These are phyloP conservation scores for Elsinoe batatas DNA, from an alignment of 2,329 filamentous ascomycete species.

Conservation along the genomic window DNA sequence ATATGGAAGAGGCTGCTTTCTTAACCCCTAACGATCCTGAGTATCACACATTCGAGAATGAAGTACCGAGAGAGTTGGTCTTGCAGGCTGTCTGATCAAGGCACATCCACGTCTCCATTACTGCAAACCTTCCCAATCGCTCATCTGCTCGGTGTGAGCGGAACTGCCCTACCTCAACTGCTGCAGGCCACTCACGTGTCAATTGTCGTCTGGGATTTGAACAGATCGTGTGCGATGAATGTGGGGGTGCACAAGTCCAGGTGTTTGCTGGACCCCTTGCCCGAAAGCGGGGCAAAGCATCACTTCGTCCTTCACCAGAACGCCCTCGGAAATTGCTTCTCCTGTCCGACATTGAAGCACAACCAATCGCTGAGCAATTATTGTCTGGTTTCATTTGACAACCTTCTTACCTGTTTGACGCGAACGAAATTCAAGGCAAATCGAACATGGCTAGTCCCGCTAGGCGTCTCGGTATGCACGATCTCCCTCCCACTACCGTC, in stretches of 20 bases:
- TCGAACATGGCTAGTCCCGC: slow-evolving; percentile 14
- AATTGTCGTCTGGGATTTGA: not conserved
- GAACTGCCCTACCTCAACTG: too few relatives aligned
- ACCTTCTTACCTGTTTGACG: not conserved
- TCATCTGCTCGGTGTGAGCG: too few relatives aligned
- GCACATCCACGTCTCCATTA: too few relatives aligned
- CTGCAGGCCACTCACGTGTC: not conserved
- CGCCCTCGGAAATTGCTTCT: slow-evolving; percentile 4
- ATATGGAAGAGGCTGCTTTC: slow-evolving; percentile 3
- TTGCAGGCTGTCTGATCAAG: not conserved
- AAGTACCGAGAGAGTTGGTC: not conserved
- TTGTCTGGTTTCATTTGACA: not conserved
- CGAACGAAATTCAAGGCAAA: not conserved
- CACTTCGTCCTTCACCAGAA: slow-evolving; percentile 9
- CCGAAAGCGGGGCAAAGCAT: not conserved
- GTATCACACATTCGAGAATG: not conserved
- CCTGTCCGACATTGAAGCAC: not conserved
- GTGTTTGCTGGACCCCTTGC: not conserved
- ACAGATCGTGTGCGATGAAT: not conserved
- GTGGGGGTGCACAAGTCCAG: not conserved
- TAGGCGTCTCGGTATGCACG: slow-evolving; percentile 16
- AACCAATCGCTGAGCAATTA: slow-evolving; percentile 2
- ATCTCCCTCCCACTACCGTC: not conserved
- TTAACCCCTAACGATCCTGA: slow-evolving; percentile 12
- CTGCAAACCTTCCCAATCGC: too few relatives aligned